phyloP scores from a whole-genome alignment of 768 basidiomycete genomes.

The Nidularia sp. region DNA sequence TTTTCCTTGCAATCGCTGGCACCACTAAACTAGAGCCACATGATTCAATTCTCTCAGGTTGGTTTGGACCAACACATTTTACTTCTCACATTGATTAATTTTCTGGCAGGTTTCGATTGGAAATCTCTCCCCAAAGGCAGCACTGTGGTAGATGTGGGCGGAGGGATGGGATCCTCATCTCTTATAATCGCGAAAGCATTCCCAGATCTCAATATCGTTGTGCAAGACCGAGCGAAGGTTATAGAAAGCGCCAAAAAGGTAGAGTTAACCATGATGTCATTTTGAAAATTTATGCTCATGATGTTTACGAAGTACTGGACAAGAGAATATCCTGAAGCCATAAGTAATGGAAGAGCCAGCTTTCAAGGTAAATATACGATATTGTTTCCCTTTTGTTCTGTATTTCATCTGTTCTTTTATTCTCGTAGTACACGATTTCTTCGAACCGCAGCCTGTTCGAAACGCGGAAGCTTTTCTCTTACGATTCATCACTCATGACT shows the following conservation, averaged over 20 bases:
- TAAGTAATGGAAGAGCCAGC: not conserved
- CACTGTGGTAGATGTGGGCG: not conserved
- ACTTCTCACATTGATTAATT: too few relatives aligned
- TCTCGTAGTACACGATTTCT: slow-evolving; percentile 50
- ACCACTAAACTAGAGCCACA: slow-evolving; percentile 14
- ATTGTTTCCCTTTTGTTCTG: not conserved
- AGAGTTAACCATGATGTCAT: not conserved
- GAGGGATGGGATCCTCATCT: not conserved
- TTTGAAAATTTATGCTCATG: too few relatives aligned
- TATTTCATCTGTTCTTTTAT: too few relatives aligned
- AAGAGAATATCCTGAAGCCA: not conserved
- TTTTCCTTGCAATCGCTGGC: slow-evolving; percentile 26
- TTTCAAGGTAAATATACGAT: not conserved
- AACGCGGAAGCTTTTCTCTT: slow-evolving; percentile 47
- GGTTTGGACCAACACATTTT: too few relatives aligned
- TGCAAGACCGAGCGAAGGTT: not conserved
- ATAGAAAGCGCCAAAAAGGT: not conserved
- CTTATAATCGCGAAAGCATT: not conserved
- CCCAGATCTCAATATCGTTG: not conserved
- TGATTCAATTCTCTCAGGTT: slow-evolving; percentile 13
- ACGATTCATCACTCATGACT: slow-evolving; percentile 56
- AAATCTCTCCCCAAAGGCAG: not conserved
- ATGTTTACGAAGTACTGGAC: not conserved
- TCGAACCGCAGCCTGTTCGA: slow-evolving; percentile 40
- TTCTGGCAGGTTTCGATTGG: not conserved